phyloP scores from a whole-genome alignment of 768 basidiomycete genomes.

The Suillus weaverae region DNA sequence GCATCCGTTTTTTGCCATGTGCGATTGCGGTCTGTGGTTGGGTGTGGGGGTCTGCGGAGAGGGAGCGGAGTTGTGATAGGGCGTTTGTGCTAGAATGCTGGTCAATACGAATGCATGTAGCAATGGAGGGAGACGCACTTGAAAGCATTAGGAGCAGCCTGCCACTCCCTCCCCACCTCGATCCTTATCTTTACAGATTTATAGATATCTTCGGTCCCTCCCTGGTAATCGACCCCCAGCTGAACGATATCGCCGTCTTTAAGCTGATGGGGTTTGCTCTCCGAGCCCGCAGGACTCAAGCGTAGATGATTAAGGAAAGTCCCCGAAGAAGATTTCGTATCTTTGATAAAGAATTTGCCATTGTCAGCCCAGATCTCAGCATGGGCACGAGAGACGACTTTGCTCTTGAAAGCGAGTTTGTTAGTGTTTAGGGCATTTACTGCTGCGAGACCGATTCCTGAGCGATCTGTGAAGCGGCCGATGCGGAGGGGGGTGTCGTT shows the following conservation, averaged over 20 bases:
- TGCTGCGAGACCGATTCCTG: constrained; percentile 35
- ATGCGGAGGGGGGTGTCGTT: constrained; percentile 77
- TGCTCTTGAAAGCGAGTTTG: constrained; percentile 93
- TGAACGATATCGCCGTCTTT: constrained; percentile 95
- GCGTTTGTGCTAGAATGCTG: constrained; percentile 57
- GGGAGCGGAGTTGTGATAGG: constrained; percentile 77
- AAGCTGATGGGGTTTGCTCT: constrained; percentile 73
- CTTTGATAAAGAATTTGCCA: constrained; percentile 80
- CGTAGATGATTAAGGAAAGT: constrained; percentile 96
- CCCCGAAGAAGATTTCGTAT: constrained; percentile 87
- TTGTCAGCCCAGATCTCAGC: constrained; percentile 89
- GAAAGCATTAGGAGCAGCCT: constrained; percentile 84
- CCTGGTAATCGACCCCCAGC: constrained; percentile 97
- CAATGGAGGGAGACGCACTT: constrained; percentile 41
- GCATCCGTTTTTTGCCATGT: constrained; percentile 28
- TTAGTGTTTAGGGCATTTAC: constrained; percentile 70
- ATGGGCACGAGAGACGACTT: constrained; percentile 93
- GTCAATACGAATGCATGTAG: neutral
- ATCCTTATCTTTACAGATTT: constrained; percentile 96
- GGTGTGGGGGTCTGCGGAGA: constrained; percentile 43
- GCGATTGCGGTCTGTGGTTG: constrained; percentile 12
- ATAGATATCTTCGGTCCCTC: constrained; percentile 96
- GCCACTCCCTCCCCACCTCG: constrained; percentile 92
- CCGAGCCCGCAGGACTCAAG: constrained; percentile 78
- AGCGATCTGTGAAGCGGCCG: constrained; percentile 85